These are phyloP conservation scores for Salvia hispanica DNA, from an alignment of 257 asterid genomes.

Conservation along the genomic window DNA sequence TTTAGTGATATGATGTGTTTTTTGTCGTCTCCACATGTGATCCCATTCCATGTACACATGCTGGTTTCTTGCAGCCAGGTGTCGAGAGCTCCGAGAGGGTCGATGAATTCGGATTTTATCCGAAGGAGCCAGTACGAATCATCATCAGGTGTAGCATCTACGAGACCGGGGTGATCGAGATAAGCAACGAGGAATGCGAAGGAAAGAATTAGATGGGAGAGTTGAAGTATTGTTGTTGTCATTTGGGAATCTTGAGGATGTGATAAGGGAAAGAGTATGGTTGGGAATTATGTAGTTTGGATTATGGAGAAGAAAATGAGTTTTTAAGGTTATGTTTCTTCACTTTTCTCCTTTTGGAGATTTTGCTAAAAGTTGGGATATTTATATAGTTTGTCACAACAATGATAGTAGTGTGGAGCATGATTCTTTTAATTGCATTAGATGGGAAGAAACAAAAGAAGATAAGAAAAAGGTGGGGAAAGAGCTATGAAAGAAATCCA, in stretches of 20 bases:
- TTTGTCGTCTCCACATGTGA: conserved; percentile 63
- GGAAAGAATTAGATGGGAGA: conserved; percentile 46
- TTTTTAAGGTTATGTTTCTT: conserved; percentile 28
- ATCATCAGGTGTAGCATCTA: conserved; percentile 35
- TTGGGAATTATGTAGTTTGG: conserved; percentile 52
- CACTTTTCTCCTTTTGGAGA: conserved; percentile 34
- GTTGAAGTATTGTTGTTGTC: conserved; percentile 47
- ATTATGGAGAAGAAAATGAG: conserved; percentile 3
- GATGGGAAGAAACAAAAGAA: conserved; percentile 50
- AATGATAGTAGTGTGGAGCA: conserved; percentile 49
- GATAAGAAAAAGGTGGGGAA: conserved; percentile 25
- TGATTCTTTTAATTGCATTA: conserved; percentile 36
- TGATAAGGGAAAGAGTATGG: conserved; percentile 20
- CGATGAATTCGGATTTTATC: conserved; percentile 63
- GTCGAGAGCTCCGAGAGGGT: conserved; percentile 57
- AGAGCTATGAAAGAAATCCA: conserved; percentile 45
- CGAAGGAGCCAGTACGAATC: conserved; percentile 57
- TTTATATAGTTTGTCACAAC: conserved; percentile 35
- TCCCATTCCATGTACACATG: conserved; percentile 76
- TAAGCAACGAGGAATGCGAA: conserved; percentile 35
- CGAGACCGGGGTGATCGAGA: conserved; percentile 33
- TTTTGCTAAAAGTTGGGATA: conserved; percentile 38
- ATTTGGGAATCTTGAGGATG: conserved; percentile 12
- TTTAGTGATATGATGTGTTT: conserved; percentile 50
- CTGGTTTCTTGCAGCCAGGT: conserved; percentile 61